A percentile compares a stretch with the other conserved stretches of the same genome.
Evolutionary conservation across 306 rosid genomes (phyloP).

Genomic region (Fragaria iinumae): DNA sequence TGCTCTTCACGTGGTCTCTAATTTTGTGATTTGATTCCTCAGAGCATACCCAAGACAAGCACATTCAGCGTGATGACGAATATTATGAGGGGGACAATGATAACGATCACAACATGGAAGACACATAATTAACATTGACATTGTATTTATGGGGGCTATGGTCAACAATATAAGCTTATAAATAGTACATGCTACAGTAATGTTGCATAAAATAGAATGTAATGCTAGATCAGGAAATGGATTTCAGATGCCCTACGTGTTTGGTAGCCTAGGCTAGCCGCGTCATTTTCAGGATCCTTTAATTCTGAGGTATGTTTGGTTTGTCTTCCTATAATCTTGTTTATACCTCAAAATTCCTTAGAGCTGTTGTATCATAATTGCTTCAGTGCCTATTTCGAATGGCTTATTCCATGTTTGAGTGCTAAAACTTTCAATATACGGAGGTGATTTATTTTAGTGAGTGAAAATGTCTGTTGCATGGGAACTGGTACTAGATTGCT

Average conservation of each 20-base stretch:
- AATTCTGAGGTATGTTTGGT: conserved; percentile 8
- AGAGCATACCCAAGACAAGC: conserved; percentile 93
- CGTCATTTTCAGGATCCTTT: conserved; percentile 1
- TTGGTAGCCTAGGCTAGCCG: conserved; percentile 12
- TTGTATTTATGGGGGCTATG: background rate
- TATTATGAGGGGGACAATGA: conserved; percentile 92
- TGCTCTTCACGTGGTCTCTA: background rate
- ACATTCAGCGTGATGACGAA: conserved; percentile 88
- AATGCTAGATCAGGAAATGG: background rate
- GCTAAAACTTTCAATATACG: too few relatives aligned
- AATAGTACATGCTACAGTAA: conserved; percentile 24
- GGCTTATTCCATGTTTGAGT: background rate
- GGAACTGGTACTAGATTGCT: too few relatives aligned
- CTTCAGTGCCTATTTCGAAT: background rate
- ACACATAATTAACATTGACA: conserved; percentile 26
- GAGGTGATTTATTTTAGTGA: too few relatives aligned
- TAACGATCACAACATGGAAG: conserved; percentile 79
- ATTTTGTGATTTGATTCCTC: conserved; percentile 20
- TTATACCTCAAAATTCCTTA: background rate
- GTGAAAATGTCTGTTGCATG: too few relatives aligned
- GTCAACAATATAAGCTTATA: conserved; percentile 32
- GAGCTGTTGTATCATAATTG: conserved; percentile 13
- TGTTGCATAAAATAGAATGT: background rate
- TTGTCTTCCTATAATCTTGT: background rate
- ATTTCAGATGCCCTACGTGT: background rate